Evolutionary conservation across 139 green algal species (phyloP).

Genomic region (Eudorina sp.): DNA sequence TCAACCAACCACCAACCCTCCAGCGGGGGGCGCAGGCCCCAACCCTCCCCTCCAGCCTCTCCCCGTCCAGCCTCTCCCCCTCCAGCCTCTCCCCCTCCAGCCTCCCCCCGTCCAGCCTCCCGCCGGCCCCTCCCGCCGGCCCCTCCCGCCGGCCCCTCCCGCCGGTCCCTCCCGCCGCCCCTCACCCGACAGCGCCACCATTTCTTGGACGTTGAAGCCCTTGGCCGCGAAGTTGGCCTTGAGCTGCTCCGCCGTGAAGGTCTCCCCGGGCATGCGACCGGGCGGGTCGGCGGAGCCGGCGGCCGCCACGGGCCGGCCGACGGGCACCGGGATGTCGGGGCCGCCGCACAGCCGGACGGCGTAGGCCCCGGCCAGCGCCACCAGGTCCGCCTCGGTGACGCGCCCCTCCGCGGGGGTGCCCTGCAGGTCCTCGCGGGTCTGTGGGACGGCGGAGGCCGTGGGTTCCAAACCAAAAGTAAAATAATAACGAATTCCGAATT

Average conservation of each 20-base stretch:
- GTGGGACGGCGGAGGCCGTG: no score
- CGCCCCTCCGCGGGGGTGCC: slow-evolving; percentile 71
- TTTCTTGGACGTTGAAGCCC: slow-evolving; percentile 74
- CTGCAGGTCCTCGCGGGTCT: slow-evolving; percentile 64
- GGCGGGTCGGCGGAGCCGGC: slow-evolving; percentile 71
- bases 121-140: no score
- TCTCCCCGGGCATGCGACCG: slow-evolving; percentile 80
- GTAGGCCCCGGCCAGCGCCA: slow-evolving; percentile 80
- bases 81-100: no score
- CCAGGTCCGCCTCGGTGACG: slow-evolving; percentile 82
- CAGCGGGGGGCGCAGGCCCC: no score
- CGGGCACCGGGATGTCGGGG: slow-evolving; percentile 72
- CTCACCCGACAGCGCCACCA: slow-evolving; percentile 75
- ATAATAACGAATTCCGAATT: no score
- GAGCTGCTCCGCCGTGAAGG: slow-evolving; percentile 65
- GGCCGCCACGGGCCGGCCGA: slow-evolving; percentile 74
- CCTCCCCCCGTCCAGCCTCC: no score
- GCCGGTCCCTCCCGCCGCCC: no score
- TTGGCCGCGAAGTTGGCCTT: slow-evolving; percentile 77
- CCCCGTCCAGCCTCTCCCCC: no score
- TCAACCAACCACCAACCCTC: not conserved
- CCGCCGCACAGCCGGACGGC: slow-evolving; percentile 80
- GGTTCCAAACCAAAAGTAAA: no score
- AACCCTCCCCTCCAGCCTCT: not conserved
- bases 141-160: no score